These are phyloP conservation scores for Wickerhamiella domercqiae DNA, from an alignment of 805 yeast species.

Conservation along the genomic window DNA sequence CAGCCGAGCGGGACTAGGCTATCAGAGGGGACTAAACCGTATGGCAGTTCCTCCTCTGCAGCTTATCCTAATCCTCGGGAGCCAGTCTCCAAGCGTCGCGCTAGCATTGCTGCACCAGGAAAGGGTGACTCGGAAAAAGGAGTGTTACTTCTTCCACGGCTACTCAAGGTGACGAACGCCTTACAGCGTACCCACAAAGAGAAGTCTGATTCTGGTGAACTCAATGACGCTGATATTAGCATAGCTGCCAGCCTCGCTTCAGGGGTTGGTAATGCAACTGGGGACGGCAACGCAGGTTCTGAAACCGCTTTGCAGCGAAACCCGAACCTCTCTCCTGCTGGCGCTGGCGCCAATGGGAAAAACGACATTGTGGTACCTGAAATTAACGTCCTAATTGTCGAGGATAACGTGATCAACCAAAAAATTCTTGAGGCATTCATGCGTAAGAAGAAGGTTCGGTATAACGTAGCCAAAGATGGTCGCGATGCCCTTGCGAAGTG, in stretches of 20 bases:
- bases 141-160: conserved; percentile 20
- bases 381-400: conserved; percentile 82
- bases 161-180: conserved; percentile 12
- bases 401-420: conserved; percentile 89
- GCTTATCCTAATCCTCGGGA: neutral
- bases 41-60: neutral
- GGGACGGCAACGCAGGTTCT: too few species aligned
- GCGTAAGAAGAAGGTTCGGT: conserved; percentile 69
- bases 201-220: neutral
- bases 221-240: conserved; percentile 3
- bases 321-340: too few species aligned
- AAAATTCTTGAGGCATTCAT: conserved; percentile 80
- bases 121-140: conserved; percentile 14
- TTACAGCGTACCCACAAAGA: neutral
- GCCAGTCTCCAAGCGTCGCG: too few species aligned
- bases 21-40: neutral
- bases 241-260: neutral
- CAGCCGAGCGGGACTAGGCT: neutral
- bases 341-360: neutral
- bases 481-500: conserved; percentile 89
- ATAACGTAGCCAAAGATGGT: conserved; percentile 81
- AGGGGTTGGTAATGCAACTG: neutral
- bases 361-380: conserved; percentile 59
- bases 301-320: neutral
- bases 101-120: too few species aligned